Percentiles rank a stretch among this genome's conserved stretches.
Evolutionary conservation across 768 basidiomycete species (phyloP).

Genomic region (Phylloporus rhodoxanthus): DNA sequence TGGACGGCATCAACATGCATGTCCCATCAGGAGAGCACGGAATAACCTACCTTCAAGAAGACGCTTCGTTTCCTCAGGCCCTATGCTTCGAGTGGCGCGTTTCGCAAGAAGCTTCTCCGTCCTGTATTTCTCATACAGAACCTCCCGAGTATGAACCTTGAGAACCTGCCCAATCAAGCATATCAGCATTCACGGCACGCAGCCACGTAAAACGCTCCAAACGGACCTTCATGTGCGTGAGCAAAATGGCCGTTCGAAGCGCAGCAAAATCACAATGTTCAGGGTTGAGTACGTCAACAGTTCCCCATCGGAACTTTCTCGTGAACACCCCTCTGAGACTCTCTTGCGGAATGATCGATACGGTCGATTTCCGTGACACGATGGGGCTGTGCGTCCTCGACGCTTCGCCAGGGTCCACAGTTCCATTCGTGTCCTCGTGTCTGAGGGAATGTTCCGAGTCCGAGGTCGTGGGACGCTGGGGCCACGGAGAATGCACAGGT

Average conservation of each 20-base stretch:
- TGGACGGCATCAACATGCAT: slow-evolving; percentile 26
- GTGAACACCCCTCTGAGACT: slow-evolving; percentile 70
- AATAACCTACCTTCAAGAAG: slow-evolving; percentile 59
- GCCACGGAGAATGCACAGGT: slow-evolving; percentile 37
- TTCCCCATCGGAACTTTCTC: slow-evolving; percentile 84
- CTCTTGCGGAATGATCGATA: slow-evolving; percentile 52
- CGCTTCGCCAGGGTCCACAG: slow-evolving; percentile 22
- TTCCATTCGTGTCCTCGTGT: slow-evolving; percentile 16
- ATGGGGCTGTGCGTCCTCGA: slow-evolving; percentile 32
- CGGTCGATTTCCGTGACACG: slow-evolving; percentile 32
- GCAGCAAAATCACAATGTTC: slow-evolving; percentile 85
- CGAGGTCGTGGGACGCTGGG: slow-evolving; percentile 10
- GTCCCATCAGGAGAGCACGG: slow-evolving; percentile 15
- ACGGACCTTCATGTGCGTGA: slow-evolving; percentile 77
- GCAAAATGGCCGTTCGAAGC: slow-evolving; percentile 75
- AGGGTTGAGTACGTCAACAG: slow-evolving; percentile 79
- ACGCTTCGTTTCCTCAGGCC: slow-evolving; percentile 65
- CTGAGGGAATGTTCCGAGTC: slow-evolving; percentile 17
- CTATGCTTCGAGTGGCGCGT: slow-evolving; percentile 74
- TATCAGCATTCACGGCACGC: slow-evolving; percentile 3
- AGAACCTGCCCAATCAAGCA: slow-evolving; percentile 47
- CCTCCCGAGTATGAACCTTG: slow-evolving; percentile 79
- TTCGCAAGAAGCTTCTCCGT: slow-evolving; percentile 86
- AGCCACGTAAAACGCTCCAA: slow-evolving; percentile 20
- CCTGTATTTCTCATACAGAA: slow-evolving; percentile 88